Conservation (phyloP, 352 stramenopile species). For the Hyaloperonospora arabidopsidis region DNA sequence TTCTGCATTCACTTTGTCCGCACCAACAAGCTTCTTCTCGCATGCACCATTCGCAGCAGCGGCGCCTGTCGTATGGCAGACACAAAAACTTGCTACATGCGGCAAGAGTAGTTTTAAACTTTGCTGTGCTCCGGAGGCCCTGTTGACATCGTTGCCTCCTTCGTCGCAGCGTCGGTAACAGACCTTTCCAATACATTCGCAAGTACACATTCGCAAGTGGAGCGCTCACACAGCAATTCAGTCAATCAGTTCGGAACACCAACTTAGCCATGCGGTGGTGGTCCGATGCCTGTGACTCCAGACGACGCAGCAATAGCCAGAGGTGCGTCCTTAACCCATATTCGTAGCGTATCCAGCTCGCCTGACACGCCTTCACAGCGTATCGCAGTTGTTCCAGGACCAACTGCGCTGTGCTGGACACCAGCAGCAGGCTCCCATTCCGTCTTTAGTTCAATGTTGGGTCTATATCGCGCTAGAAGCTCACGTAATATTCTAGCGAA, state of each 20-base stretch:
- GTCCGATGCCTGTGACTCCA: constrained; percentile 8
- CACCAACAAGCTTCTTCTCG: constrained; percentile 14
- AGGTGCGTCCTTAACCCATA: constrained; percentile 59
- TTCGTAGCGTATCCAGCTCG: constrained; percentile 56
- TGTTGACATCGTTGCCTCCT: neutral
- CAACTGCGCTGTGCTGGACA: constrained; percentile 13
- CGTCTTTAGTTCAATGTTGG: constrained; percentile 62
- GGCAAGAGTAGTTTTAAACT: constrained; percentile 1
- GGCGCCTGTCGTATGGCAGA: constrained; percentile 6
- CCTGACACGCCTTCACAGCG: constrained; percentile 17
- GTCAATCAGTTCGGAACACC: constrained; percentile 1
- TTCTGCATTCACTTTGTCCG: constrained; percentile 21
- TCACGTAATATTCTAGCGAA: constrained; percentile 59
- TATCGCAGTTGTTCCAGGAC: constrained; percentile 16
- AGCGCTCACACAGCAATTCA: constrained; percentile 9
- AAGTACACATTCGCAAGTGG: constrained; percentile 16
- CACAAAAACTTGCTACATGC: constrained; percentile 10
- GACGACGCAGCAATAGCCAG: constrained; percentile 3
- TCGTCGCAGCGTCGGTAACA: constrained; percentile 6
- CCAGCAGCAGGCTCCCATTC: constrained; percentile 54
- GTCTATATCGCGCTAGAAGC: constrained; percentile 43
- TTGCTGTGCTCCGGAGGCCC: too few relatives aligned
- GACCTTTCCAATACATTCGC: constrained; percentile 6
- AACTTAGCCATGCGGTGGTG: constrained; percentile 16
- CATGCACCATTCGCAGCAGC: constrained; percentile 11